phyloP scores from a whole-genome alignment of 2,329 filamentous ascomycete genomes.

The Aspergillus brunneoviolaceus region DNA sequence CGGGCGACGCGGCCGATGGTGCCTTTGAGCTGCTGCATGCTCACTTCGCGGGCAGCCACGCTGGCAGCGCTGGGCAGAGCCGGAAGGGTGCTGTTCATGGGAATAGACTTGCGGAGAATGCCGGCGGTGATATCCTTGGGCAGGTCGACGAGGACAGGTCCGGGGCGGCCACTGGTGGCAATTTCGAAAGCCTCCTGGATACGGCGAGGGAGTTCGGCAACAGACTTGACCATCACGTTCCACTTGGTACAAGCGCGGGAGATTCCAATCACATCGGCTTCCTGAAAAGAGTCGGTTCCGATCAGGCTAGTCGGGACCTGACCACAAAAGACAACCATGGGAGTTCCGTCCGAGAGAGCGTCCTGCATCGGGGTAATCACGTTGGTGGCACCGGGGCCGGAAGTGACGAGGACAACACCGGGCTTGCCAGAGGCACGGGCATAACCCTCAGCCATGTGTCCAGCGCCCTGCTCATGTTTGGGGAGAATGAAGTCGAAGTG shows the following conservation, averaged over 20 bases:
- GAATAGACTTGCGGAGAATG: constrained; percentile 79
- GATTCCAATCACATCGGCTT: constrained; percentile 91
- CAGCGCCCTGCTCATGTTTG: constrained; percentile 93
- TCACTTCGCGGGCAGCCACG: constrained; percentile 72
- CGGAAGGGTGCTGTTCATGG: constrained; percentile 70
- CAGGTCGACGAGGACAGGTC: constrained; percentile 90
- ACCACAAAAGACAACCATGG: constrained; percentile 88
- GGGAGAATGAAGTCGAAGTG: constrained; percentile 92
- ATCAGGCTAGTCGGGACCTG: constrained; percentile 85
- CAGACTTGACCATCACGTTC: constrained; percentile 98
- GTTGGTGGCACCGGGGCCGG: constrained; percentile 90
- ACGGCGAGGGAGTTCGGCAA: constrained; percentile 85
- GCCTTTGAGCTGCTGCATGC: constrained; percentile 67
- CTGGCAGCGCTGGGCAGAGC: constrained; percentile 83
- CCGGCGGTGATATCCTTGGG: constrained; percentile 95
- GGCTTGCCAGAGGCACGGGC: constrained; percentile 86
- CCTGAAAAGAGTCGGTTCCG: constrained; percentile 91
- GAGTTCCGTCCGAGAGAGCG: constrained; percentile 86
- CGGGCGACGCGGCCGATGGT: constrained; percentile 76
- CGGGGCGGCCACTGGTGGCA: constrained; percentile 87
- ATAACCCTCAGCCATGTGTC: constrained; percentile 97
- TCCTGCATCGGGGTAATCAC: constrained; percentile 93
- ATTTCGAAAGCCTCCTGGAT: constrained; percentile 99
- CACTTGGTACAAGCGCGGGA: constrained; percentile 95
- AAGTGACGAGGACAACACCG: constrained; percentile 90